Evolutionary conservation across 768 basidiomycete species (phyloP).

Genomic region (Brasilioporus rufonigricans): DNA sequence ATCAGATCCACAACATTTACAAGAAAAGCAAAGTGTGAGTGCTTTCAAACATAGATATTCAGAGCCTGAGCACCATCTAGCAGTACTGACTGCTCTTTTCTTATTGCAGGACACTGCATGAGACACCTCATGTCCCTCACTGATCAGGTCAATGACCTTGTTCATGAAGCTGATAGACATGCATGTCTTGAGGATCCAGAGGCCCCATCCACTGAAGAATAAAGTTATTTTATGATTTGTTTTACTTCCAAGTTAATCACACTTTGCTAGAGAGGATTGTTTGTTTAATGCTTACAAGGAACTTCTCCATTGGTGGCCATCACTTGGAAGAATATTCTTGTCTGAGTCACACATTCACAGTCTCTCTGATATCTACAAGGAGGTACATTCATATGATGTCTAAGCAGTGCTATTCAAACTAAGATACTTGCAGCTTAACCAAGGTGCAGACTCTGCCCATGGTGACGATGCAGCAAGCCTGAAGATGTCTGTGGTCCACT

Average conservation of each 20-base stretch:
- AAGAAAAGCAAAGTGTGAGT: not conserved
- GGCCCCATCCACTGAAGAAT: not conserved
- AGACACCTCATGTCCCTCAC: not conserved
- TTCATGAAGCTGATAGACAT: not conserved
- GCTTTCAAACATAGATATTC: not conserved
- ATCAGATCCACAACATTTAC: not conserved
- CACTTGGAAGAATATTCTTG: not conserved
- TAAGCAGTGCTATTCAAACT: not conserved
- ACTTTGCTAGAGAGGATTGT: not conserved
- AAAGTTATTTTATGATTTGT: not conserved
- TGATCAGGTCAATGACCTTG: not conserved
- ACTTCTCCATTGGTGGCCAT: constrained; percentile 1
- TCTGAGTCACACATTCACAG: not conserved
- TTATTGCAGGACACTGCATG: not conserved
- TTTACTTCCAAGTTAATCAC: not conserved
- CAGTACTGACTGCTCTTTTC: not conserved
- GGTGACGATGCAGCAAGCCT: not conserved
- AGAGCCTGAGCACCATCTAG: too few species aligned
- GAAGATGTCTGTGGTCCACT: not conserved
- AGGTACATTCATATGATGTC: not conserved
- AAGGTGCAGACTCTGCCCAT: not conserved
- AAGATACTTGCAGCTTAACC: not conserved
- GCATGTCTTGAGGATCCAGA: not conserved
- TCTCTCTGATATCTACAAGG: not conserved
- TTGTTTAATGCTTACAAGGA: not conserved